phyloP scores from a whole-genome alignment of 75 land plant species.

The Pinus tabuliformis region DNA sequence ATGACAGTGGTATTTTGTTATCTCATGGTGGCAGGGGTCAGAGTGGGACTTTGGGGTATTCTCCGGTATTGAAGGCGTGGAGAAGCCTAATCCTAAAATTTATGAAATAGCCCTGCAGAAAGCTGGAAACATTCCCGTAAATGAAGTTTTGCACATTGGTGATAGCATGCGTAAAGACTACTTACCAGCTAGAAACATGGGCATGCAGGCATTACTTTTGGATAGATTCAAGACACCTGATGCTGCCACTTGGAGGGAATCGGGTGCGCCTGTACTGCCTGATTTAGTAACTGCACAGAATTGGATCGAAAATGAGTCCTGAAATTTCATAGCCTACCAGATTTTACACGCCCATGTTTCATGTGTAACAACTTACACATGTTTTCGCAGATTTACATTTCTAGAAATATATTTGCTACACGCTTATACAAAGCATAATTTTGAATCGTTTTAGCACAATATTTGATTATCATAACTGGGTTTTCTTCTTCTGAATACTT shows the following conservation, averaged over 20 bases:
- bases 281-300: conserved; percentile 56
- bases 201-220: conserved; percentile 80
- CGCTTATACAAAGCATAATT: no score
- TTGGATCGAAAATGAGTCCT: conserved; percentile 12
- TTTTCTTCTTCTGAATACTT: no score
- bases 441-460: no score
- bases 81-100: conserved; percentile 82
- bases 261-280: conserved; percentile 76
- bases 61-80: conserved; percentile 90
- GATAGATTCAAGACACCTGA: conserved; percentile 77
- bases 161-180: conserved; percentile 91
- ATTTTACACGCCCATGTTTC: no score
- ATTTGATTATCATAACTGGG: no score
- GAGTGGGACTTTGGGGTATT: conserved; percentile 98
- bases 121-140: conserved; percentile 74
- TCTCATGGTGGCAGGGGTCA: conserved; percentile 52
- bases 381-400: no score
- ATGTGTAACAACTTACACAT: no score
- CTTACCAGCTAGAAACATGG: conserved; percentile 62
- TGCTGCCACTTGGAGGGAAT: conserved; percentile 58
- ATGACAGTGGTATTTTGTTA: background rate
- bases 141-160: conserved; percentile 74
- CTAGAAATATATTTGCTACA: no score
- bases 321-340: no score
- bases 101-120: conserved; percentile 80